Base-by-base conservation (phyloP, 371 early-diverging fungal species). In the Mortierella sp. region DNA sequence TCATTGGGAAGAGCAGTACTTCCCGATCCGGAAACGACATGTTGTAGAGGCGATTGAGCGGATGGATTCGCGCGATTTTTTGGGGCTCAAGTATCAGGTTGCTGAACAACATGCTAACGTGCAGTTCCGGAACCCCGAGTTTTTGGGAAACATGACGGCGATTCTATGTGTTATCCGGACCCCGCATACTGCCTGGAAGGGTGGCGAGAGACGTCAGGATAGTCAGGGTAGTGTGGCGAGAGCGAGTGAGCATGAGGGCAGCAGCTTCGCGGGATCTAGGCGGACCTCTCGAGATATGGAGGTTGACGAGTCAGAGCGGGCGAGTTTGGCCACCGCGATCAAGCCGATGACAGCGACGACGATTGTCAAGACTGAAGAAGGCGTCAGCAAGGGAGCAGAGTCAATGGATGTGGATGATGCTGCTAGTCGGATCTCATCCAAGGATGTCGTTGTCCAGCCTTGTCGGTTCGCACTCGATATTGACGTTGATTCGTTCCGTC, bases 71-170 rank as follows among this genome's bases (percentile, higher is more conserved):
- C 73, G 73, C 14, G 81, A 81, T 24, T 81, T 78, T 44, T 43
- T 80, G 31, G 73, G 77, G 5, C 57, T 84, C 43, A 80, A 80
- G 61, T 44, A 74, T n/a, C 74, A 73, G 19, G 81, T 80, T 0
- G 55, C 81, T 24, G 61, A 51, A 31, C 26, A 75, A 46, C 78
- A 75, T 70, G 81, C 81, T 26, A 84, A 72, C 57, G 81, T 80
- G 50, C 84, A 84, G 43, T 75, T 75, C 71, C 59, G 84, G 55
- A 81, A 80, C 50, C 84, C 84, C 31, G 80, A 80, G 43, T 80
- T 75, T 48, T 48, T 84, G 69, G 74, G 78, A 5, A 84, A 84
- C 61, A 75, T 84, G 73, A 73, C 77, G 0, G 75, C 84, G 0
- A 46, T 84, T 1, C 76, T 84, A 3, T 84, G 78, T 53, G 78